Conservation (phyloP, 257 asterid species). For the Jaltomata sinuosa region DNA sequence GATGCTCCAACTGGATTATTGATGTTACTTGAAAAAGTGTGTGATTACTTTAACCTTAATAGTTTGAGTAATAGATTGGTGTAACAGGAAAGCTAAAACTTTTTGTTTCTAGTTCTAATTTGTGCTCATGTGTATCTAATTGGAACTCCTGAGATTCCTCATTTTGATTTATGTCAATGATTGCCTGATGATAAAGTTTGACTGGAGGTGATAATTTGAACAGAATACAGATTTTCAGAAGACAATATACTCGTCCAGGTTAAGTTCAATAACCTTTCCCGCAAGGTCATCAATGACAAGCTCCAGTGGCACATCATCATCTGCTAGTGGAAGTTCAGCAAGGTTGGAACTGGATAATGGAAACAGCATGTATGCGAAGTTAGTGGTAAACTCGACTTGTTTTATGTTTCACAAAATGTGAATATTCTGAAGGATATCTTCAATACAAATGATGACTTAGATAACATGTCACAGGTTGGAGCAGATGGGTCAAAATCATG, state of each 20-base stretch:
- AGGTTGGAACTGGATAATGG: conserved; percentile 76
- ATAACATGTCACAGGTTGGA: conserved; percentile 55
- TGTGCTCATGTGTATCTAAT: not conserved
- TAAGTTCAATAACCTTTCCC: conserved; percentile 52
- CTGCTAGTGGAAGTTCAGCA: conserved; percentile 41
- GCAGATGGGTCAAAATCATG: conserved; percentile 95
- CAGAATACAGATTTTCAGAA: conserved; percentile 54
- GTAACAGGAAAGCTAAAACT: not conserved
- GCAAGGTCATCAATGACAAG: conserved; percentile 26
- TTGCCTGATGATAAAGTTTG: not conserved
- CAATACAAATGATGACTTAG: not conserved
- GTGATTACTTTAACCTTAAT: not conserved
- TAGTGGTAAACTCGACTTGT: conserved; percentile 54
- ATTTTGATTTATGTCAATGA: not conserved
- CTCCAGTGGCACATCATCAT: conserved; percentile 16
- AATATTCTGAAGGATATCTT: not conserved
- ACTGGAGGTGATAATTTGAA: conserved; percentile 2
- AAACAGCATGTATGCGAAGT: conserved; percentile 56
- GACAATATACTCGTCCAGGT: conserved; percentile 57
- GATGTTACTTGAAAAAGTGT: not conserved
- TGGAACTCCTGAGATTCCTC: not conserved
- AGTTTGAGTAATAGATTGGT: not conserved
- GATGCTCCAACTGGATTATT: not conserved
- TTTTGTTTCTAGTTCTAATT: not conserved
- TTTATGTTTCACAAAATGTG: not conserved